Evolutionary conservation across 495 filamentous ascomycete species (phyloP).

Genomic region (Rhizodiscina lignyota): DNA sequence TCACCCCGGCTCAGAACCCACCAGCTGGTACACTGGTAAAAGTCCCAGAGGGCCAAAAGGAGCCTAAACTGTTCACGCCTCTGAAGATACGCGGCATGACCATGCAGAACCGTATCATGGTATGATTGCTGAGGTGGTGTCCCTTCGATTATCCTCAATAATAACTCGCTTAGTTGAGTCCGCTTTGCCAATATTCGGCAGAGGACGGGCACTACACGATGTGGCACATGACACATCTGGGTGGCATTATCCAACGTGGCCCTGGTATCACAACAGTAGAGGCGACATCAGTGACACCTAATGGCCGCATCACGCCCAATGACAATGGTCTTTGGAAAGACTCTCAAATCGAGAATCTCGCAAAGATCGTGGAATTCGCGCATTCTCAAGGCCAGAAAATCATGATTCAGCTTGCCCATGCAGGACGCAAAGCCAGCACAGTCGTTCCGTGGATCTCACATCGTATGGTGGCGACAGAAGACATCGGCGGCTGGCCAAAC

Average conservation of each 20-base stretch:
- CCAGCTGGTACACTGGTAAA: constrained; percentile 13
- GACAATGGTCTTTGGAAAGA: constrained; percentile 56
- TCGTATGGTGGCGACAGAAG: too few species aligned
- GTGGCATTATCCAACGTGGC: constrained; percentile 46
- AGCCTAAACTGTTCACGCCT: constrained; percentile 18
- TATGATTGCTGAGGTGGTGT: too few species aligned
- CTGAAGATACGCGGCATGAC: constrained; percentile 42
- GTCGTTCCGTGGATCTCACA: constrained; percentile 50
- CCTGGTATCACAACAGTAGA: constrained; percentile 49
- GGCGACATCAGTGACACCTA: constrained; percentile 46
- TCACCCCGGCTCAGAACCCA: constrained; percentile 11
- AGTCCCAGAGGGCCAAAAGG: too few species aligned
- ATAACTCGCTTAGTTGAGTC: too few species aligned
- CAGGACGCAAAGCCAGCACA: constrained; percentile 55
- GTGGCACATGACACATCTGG: constrained; percentile 51
- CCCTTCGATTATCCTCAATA: too few species aligned
- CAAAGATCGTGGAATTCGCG: constrained; percentile 41
- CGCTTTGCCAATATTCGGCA: constrained; percentile 57
- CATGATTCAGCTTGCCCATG: constrained; percentile 59
- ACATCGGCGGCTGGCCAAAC: constrained; percentile 46
- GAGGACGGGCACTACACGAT: constrained; percentile 51
- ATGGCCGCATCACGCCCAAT: constrained; percentile 59
- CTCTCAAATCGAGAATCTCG: constrained; percentile 46
- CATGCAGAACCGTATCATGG: constrained; percentile 55
- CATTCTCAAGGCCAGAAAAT: constrained; percentile 48